Percentiles rank a stretch among this genome's conserved stretches.
Evolutionary conservation across 352 stramenopile genomes (phyloP).

Genomic region (Blastocystis sp.): DNA sequence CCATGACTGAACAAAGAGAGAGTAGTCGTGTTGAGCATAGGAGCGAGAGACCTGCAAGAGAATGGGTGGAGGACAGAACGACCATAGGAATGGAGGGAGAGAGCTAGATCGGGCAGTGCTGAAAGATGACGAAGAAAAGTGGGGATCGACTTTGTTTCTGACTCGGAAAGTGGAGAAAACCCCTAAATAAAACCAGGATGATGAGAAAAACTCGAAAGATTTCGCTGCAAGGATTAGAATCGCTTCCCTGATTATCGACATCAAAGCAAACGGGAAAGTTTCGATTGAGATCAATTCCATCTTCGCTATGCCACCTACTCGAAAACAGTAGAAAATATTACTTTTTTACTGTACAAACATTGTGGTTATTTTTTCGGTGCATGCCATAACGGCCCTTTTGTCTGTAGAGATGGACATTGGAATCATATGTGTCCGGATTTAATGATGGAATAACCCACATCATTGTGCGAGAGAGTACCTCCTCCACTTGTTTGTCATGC

Average conservation of each 20-base stretch:
- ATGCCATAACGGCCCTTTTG: neutral
- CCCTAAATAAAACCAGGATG: neutral
- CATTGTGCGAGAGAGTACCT: neutral
- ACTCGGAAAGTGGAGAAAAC: neutral
- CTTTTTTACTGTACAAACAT: neutral
- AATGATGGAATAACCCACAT: conserved; percentile 44
- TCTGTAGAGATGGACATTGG: neutral
- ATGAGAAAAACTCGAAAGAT: neutral
- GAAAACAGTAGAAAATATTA: neutral
- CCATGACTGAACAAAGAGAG: neutral
- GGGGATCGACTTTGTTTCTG: neutral
- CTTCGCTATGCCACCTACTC: neutral
- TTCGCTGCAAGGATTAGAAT: neutral
- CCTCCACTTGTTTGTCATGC: neutral
- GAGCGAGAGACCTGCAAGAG: neutral
- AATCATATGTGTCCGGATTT: conserved; percentile 44
- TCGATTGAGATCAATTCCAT: conserved; percentile 44
- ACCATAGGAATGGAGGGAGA: conserved; percentile 14
- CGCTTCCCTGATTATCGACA: conserved; percentile 19
- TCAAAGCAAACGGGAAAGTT: conserved; percentile 55
- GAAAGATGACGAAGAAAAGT: neutral
- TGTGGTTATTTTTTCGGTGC: neutral
- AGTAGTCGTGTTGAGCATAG: neutral
- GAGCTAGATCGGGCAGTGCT: neutral
- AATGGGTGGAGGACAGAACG: conserved; percentile 37